These are phyloP conservation scores for Carpinus fangiana DNA, from an alignment of 306 rosid genomes.

Conservation along the genomic window DNA sequence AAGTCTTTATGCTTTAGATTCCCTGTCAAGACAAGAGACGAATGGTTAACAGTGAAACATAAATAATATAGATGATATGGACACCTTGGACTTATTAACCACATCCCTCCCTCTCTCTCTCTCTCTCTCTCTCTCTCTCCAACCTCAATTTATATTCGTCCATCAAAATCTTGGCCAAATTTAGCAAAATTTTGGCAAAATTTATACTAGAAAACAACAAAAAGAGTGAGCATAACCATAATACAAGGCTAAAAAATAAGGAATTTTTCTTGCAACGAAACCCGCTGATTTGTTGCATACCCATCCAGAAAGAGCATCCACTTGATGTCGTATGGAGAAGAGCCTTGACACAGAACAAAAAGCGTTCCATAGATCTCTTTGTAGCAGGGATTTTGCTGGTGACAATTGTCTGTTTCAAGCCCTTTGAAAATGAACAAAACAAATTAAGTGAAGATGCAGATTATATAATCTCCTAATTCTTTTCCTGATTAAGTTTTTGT, in stretches of 20 bases:
- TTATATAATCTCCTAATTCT: background rate
- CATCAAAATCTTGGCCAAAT: background rate
- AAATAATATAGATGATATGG: background rate
- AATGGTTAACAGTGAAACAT: background rate
- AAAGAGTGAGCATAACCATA: background rate
- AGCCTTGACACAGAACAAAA: slow-evolving; percentile 42
- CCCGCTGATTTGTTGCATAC: slow-evolving; percentile 16
- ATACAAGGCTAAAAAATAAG: background rate
- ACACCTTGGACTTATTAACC: background rate
- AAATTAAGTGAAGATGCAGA: background rate
- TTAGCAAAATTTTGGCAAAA: background rate
- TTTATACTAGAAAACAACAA: background rate
- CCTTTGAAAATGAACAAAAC: slow-evolving; percentile 21
- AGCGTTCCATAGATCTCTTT: slow-evolving; percentile 48
- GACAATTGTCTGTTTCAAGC: slow-evolving; percentile 38
- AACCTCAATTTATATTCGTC: too few relatives aligned
- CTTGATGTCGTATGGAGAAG: slow-evolving; percentile 39
- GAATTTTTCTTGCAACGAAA: background rate
- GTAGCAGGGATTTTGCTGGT: slow-evolving; percentile 47
- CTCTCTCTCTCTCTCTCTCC: too few relatives aligned
- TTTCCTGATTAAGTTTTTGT: background rate
- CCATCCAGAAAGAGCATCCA: slow-evolving; percentile 47
- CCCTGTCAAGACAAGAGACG: slow-evolving; percentile 25
- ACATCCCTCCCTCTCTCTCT: too few relatives aligned
- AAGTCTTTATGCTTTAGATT: slow-evolving; percentile 45